Base-by-base conservation (phyloP, 192 early-diverging fungal genomes). In the Backusella tarrabulga region DNA sequence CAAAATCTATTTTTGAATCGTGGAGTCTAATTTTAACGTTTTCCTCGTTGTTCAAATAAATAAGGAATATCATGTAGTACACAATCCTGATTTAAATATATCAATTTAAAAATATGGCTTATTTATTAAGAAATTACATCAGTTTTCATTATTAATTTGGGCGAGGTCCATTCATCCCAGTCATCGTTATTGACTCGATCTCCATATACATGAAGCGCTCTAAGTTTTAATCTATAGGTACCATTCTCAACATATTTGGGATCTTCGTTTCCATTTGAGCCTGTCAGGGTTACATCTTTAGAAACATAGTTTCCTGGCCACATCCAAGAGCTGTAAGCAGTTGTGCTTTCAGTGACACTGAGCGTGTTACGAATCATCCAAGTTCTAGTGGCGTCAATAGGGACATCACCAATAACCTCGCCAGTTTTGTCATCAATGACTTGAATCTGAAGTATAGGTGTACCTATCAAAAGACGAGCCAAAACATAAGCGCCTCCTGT, bases 171-270 rank as follows among this genome's bases (percentile, higher is more conserved):
- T 41, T 73, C 63, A n/a, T 79, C 77, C 77, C 73, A 75, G 29
- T 74, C 77, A 34, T 56, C 29, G 7, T 19, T 42, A 29, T 56
- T 69, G 14, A 6, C 21, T 9, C 50, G 67, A 68, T 75, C 36
- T 21, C 80, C 80, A 75, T 72, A 75, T 9, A 81, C 76, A 71
- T 56, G 68, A n/a, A 81, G 34, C 4, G 68, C 76, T 46, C 72
- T 52, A 15, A 81, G 29, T 67, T 63, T 69, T 17, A 81, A 17
- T 40, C 52, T 68, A 60, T 81, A 81, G 1, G 34, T 52, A 8
- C 80, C 80, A 8, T 67, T 34, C 1, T 41, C 17, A 17, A 79
- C 6, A 7, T 41, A 34, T 29, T 60, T 38, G 9, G 74, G 60
- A 19, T 71, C 14, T 41, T 35, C 67, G 0, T 56, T 46, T n/a